A percentile compares a stretch with the other conserved stretches of the same genome.
Evolutionary conservation across 164 flowering plant species (phyloP).

Genomic region (Umbilicus rupestris): DNA sequence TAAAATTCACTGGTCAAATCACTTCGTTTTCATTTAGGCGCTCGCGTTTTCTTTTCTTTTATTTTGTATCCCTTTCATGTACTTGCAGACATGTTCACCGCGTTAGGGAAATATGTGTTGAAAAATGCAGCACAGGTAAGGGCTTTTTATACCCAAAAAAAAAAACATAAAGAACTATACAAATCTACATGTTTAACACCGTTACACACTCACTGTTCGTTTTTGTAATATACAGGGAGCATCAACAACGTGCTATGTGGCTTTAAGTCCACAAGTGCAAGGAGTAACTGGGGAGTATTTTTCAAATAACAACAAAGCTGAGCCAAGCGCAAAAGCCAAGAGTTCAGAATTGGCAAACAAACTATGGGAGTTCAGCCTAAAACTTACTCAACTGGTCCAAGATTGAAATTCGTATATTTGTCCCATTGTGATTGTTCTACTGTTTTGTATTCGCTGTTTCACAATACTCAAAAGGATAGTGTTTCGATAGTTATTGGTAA

Average conservation of each 20-base stretch:
- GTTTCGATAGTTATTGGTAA: too few relatives aligned
- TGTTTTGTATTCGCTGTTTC: too few relatives aligned
- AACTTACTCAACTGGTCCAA: slow-evolving; percentile 9
- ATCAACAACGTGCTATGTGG: slow-evolving; percentile 26
- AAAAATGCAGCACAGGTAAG: neutral
- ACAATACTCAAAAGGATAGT: too few relatives aligned
- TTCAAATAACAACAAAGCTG: slow-evolving; percentile 20
- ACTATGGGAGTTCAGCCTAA: slow-evolving; percentile 36
- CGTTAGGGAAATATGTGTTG: neutral
- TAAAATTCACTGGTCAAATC: too few relatives aligned
- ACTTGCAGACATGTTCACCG: neutral
- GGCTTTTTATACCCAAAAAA: neutral
- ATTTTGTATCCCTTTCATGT: neutral
- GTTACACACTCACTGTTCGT: too few relatives aligned
- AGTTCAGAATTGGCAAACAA: slow-evolving; percentile 23
- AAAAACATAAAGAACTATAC: too few relatives aligned
- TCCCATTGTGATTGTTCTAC: too few relatives aligned
- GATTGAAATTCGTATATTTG: too few relatives aligned
- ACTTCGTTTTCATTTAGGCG: too few relatives aligned
- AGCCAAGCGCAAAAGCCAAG: slow-evolving; percentile 13
- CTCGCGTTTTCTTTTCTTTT: neutral
- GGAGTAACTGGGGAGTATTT: slow-evolving; percentile 30
- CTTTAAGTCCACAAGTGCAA: slow-evolving; percentile 27
- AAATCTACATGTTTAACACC: too few relatives aligned
- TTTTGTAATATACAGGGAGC: neutral